A percentile compares a stretch with the other conserved stretches of the same genome.
phyloP scores from a whole-genome alignment of 176 grass and related monocot species.

The Oryza brachyantha region DNA sequence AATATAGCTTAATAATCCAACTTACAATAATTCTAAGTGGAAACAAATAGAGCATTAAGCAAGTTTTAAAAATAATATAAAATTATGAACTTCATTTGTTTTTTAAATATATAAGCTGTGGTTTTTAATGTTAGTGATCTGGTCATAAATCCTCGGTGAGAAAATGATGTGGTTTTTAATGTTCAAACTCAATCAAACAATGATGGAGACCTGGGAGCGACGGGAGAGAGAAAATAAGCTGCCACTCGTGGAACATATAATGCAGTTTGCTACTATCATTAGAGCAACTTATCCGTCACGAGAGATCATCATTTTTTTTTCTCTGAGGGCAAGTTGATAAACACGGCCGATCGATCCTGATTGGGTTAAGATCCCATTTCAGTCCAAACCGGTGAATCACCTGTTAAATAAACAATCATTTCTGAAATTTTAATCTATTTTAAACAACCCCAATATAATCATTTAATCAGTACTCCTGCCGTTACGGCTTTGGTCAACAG shows the following conservation, averaged over 20 bases:
- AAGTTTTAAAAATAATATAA: too few relatives aligned
- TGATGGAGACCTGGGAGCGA: background rate
- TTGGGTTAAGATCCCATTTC: background rate
- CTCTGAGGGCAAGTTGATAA: background rate
- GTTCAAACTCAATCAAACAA: background rate
- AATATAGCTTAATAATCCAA: too few relatives aligned
- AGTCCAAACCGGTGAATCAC: background rate
- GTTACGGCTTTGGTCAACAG: background rate
- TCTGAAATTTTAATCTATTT: too few relatives aligned
- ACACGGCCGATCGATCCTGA: background rate
- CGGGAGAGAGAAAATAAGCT: background rate
- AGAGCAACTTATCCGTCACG: background rate
- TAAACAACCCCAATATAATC: background rate
- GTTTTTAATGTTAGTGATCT: too few relatives aligned
- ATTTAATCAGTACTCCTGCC: background rate
- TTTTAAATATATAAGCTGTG: too few relatives aligned
- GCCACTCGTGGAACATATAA: background rate
- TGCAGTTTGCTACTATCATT: background rate
- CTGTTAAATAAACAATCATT: background rate
- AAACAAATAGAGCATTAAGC: too few relatives aligned
- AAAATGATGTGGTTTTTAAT: background rate
- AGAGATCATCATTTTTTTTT: background rate
- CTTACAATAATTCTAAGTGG: too few relatives aligned
- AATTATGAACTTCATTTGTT: too few relatives aligned
- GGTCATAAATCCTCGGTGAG: background rate